A percentile compares a stretch with the other conserved stretches of the same genome.
Evolutionary conservation across 495 filamentous ascomycete genomes (phyloP).

Genomic region (Pyrenula aspistea): DNA sequence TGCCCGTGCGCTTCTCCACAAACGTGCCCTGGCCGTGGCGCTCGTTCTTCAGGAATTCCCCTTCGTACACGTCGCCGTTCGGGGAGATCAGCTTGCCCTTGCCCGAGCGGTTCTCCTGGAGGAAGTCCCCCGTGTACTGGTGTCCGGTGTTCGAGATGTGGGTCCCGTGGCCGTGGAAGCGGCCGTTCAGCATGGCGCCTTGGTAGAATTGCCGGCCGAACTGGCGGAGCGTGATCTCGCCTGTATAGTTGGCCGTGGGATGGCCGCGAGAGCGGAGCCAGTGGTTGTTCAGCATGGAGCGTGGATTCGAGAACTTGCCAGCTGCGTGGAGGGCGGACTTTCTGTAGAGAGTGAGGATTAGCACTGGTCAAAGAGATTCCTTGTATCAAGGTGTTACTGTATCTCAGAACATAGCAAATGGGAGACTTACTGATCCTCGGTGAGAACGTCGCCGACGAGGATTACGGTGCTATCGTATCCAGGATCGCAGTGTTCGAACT

Average conservation of each 20-base stretch:
- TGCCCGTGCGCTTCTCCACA: constrained; percentile 45
- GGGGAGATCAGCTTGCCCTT: constrained; percentile 46
- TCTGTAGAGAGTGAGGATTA: neutral
- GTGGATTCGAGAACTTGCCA: constrained; percentile 32
- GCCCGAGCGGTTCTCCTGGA: constrained; percentile 34
- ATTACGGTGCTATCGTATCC: neutral
- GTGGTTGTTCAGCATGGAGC: constrained; percentile 33
- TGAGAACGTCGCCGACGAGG: neutral
- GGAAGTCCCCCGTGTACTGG: constrained; percentile 42
- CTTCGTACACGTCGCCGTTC: constrained; percentile 51
- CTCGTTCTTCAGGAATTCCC: constrained; percentile 42
- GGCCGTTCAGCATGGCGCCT: constrained; percentile 34
- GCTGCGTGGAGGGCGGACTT: constrained; percentile 16
- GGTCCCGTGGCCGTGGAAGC: constrained; percentile 38
- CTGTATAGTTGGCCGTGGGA: constrained; percentile 31
- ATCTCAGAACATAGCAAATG: neutral
- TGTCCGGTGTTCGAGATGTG: constrained; percentile 42
- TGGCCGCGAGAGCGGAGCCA: constrained; percentile 31
- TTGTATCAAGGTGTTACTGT: no score
- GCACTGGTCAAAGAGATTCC: neutral
- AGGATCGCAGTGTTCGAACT: neutral
- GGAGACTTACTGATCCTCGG: neutral
- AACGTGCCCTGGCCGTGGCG: constrained; percentile 48
- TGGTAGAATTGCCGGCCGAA: constrained; percentile 37
- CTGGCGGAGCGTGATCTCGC: constrained; percentile 29